These are phyloP conservation scores for Penicillium atrosanguineum DNA, from an alignment of 495 filamentous ascomycete genomes.

Conservation along the genomic window DNA sequence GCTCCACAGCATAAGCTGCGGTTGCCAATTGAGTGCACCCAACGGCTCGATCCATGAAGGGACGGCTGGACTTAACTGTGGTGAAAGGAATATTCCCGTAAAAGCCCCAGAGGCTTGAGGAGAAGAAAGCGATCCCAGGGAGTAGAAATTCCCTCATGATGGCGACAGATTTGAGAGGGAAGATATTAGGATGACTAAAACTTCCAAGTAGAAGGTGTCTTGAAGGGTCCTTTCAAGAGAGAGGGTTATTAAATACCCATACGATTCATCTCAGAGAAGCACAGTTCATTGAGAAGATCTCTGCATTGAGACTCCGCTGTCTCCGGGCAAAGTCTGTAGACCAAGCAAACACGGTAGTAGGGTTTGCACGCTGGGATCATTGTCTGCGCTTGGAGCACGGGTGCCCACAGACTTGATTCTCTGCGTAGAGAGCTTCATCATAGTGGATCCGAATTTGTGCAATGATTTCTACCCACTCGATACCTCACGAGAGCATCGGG, in stretches of 20 bases:
- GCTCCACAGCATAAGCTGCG: constrained; percentile 9
- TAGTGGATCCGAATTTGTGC: not conserved
- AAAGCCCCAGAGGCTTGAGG: constrained; percentile 16
- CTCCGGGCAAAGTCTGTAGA: not conserved
- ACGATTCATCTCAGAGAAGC: not conserved
- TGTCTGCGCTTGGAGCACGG: not conserved
- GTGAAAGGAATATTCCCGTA: constrained; percentile 15
- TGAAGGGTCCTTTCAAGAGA: not conserved
- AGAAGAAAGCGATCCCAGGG: constrained; percentile 8
- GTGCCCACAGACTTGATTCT: not conserved
- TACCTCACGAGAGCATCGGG: too few species aligned
- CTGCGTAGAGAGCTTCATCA: not conserved
- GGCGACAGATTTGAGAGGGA: not conserved
- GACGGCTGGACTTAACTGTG: constrained; percentile 5
- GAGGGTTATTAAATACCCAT: too few species aligned
- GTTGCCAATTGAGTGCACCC: constrained; percentile 14
- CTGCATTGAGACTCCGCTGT: not conserved
- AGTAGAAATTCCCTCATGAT: constrained; percentile 13
- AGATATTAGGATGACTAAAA: not conserved
- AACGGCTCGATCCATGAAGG: constrained; percentile 13
- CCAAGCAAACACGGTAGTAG: not conserved
- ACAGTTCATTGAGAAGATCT: not conserved
- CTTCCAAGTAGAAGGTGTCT: not conserved
- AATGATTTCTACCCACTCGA: not conserved
- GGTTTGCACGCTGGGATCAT: not conserved